phyloP scores from a whole-genome alignment of 148 eudicot genomes.

The Rhododendron vialii region DNA sequence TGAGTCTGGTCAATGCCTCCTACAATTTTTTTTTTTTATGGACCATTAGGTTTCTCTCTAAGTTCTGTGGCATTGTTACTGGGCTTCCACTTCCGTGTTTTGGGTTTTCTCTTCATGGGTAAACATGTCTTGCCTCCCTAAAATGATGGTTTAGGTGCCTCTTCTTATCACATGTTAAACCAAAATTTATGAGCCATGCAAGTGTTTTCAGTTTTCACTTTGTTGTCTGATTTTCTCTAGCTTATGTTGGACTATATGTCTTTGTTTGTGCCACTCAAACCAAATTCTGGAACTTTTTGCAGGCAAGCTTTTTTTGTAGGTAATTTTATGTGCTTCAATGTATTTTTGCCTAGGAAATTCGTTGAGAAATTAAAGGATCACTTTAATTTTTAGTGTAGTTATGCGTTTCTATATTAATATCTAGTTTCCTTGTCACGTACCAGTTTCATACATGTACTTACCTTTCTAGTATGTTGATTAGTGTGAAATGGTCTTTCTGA shows the following conservation, averaged over 20 bases:
- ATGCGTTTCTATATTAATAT: no score
- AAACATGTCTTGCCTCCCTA: neutral
- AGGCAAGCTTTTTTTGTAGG: neutral
- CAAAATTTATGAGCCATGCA: neutral
- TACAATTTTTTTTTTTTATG: no score
- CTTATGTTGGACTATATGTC: neutral
- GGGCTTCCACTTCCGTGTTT: neutral
- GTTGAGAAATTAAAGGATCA: neutral
- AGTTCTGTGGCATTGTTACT: neutral
- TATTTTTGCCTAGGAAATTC: neutral
- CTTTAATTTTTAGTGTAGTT: neutral
- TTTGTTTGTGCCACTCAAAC: neutral
- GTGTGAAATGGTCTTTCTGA: neutral
- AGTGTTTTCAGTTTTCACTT: no score
- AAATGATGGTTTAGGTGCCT: neutral
- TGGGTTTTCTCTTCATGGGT: neutral
- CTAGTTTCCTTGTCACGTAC: neutral
- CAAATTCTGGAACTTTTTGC: neutral
- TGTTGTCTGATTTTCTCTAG: neutral
- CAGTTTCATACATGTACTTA: neutral
- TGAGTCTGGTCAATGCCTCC: no score
- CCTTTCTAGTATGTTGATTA: neutral
- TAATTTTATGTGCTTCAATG: neutral
- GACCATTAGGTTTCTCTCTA: no score
- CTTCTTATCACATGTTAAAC: neutral